Evolutionary conservation across 805 yeast genomes (phyloP), one percentile per base, ranked within the genome.

Genomic region (Lachancea lanzarotensis): DNA sequence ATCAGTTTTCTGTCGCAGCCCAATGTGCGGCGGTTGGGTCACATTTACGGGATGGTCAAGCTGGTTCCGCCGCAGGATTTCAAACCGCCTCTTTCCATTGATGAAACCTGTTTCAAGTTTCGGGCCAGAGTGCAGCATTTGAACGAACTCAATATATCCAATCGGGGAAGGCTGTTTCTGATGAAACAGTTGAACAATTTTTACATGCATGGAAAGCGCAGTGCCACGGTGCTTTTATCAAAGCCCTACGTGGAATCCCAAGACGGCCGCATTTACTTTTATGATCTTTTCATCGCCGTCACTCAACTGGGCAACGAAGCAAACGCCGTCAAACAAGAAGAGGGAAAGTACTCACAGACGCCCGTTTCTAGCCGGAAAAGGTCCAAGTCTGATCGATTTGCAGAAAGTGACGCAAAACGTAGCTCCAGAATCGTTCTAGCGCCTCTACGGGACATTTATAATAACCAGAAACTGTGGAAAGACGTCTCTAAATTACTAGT

Each of bases 21-120:
- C 1, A 60, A 65, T 11, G 68, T 72, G 0, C 51, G 54, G 2
- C 40, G 55, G 2, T 54, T 72, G 9, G 95, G 93, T 2, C 63
- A 59, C 27, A 59, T 66, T 25, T 78, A 73, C 59, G 96, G 96
- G 0, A 89, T 93, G 55, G 64, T 88, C 36, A 90, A 89, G 56
- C 59, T 90, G 2, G 68, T 75, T 6, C 82, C 95, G 3, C 90
- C 91, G 0, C 47, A 47, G 0, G 54, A 52, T 1, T 76, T 76
- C 68, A 59, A 65, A 16, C 82, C 74, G 2, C 78, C 77, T 0
- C 73, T 82, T 50, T 71, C 79, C 44, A 65, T 84, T 17, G 71
- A 82, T 40, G 67, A 69, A 38, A 54, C 65, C 6, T 59, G 57
- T n/a, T 84, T 84, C 62, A 71, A 64, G 40, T 84, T 85, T 56